These are phyloP conservation scores for Oehlia diaphana DNA, from an alignment of 192 early-diverging fungal genomes.

Conservation along the genomic window DNA sequence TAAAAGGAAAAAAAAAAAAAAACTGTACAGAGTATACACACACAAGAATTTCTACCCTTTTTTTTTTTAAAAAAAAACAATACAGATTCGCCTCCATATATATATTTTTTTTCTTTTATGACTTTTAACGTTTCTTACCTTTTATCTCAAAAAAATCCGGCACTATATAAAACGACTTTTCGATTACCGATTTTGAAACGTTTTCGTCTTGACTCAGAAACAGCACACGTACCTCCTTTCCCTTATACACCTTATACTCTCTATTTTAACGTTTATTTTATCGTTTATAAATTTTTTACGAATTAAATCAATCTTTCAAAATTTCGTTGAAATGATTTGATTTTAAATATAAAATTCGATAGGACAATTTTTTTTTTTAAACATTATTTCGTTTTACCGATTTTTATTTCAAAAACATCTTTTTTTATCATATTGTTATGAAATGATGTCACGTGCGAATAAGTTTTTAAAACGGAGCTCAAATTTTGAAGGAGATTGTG, in stretches of 20 bases:
- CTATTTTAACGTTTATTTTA: too few species aligned
- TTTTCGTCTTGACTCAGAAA: slow-evolving; percentile 16
- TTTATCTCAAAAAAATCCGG: not conserved
- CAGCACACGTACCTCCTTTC: slow-evolving; percentile 2
- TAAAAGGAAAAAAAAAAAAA: too few species aligned
- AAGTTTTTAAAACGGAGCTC: not conserved
- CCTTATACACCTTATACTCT: too few species aligned
- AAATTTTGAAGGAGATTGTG: not conserved
- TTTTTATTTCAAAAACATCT: not conserved
- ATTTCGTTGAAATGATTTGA: not conserved
- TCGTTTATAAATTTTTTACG: too few species aligned
- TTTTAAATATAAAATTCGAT: too few species aligned
- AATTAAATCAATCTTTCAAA: not conserved
- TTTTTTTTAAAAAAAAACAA: not conserved
- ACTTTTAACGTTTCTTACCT: not conserved
- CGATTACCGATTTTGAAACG: not conserved
- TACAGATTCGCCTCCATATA: not conserved
- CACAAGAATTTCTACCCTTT: not conserved
- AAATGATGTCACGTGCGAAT: not conserved
- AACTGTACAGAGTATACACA: not conserved
- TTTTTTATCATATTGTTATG: not conserved
- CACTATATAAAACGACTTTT: not conserved
- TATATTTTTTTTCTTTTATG: not conserved
- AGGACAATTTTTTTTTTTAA: not conserved
- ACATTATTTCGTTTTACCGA: not conserved